A percentile compares a stretch with the other conserved stretches of the same genome.
These are phyloP conservation scores for Lathyrus aphaca DNA, from an alignment of 306 rosid species.

Conservation along the genomic window DNA sequence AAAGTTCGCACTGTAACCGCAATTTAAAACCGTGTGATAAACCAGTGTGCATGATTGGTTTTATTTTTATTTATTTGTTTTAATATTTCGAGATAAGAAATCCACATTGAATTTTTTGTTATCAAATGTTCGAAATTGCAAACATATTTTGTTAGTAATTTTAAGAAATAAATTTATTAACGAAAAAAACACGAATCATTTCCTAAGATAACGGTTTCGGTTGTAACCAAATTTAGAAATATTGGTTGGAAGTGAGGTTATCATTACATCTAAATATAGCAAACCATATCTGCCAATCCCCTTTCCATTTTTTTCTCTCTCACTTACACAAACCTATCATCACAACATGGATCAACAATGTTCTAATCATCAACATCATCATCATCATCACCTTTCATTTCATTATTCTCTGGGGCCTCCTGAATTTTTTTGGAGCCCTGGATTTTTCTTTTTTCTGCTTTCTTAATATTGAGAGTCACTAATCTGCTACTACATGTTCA, in stretches of 20 bases:
- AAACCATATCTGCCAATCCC: conserved; percentile 40
- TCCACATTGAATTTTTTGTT: no score
- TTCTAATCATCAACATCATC: conserved; percentile 40
- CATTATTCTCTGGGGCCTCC: conserved; percentile 60
- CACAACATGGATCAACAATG: conserved; percentile 45
- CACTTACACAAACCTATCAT: conserved; percentile 33
- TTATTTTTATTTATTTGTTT: background rate
- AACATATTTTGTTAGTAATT: no score
- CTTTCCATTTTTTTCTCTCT: conserved; percentile 38
- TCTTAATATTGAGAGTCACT: conserved; percentile 16
- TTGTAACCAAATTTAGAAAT: conserved; percentile 48
- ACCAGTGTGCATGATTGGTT: conserved; percentile 17
- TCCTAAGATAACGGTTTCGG: conserved; percentile 51
- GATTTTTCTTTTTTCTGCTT: conserved; percentile 40
- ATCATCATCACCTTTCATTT: conserved; percentile 21
- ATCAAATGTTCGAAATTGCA: background rate
- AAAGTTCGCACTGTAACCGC: background rate
- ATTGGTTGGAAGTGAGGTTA: conserved; percentile 43
- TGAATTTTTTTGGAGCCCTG: conserved; percentile 55
- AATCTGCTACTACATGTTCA: conserved; percentile 54
- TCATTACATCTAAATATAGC: conserved; percentile 46
- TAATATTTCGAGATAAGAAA: background rate
- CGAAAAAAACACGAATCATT: background rate
- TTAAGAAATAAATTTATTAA: no score
- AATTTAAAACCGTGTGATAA: background rate